Conservation (phyloP, 352 stramenopile species). For the Phytophthora hybrid region DNA sequence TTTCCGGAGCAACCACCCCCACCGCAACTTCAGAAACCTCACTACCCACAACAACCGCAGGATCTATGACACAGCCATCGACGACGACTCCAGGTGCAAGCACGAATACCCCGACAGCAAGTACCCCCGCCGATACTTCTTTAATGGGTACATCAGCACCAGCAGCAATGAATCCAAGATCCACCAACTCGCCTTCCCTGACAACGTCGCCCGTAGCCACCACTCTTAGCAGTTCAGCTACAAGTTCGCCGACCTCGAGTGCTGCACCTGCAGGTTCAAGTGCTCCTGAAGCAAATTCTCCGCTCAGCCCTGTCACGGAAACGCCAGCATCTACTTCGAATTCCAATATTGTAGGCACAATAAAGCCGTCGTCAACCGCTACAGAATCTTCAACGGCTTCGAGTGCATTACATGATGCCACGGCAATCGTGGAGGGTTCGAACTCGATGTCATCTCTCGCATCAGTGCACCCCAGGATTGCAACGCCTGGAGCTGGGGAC, state of each 20-base stretch:
- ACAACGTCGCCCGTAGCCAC: background rate
- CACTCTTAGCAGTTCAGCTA: too few relatives aligned
- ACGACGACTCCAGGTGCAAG: slow-evolving; percentile 5
- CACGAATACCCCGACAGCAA: slow-evolving; percentile 7
- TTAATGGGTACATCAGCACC: background rate
- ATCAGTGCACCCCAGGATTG: slow-evolving; percentile 11
- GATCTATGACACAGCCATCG: slow-evolving; percentile 11
- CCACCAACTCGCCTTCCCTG: background rate
- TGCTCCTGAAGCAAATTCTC: slow-evolving; percentile 2
- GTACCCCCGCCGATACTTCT: background rate
- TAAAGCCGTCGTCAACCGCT: slow-evolving; percentile 10
- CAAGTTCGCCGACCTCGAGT: too few relatives aligned
- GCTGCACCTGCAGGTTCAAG: background rate
- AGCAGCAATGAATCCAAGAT: background rate
- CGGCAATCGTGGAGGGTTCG: slow-evolving; percentile 3
- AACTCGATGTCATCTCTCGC: slow-evolving; percentile 19
- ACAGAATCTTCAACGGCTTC: slow-evolving; percentile 14
- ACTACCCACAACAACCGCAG: background rate
- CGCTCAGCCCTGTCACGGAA: background rate
- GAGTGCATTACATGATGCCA: slow-evolving; percentile 4
- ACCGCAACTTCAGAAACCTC: too few relatives aligned
- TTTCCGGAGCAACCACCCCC: too few relatives aligned
- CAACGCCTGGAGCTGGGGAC: background rate
- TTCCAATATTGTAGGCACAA: slow-evolving; percentile 8
- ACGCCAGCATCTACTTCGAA: slow-evolving; percentile 1